Evolutionary conservation across 164 flowering plant species (phyloP).

Genomic region (Magnolia kwangsiensis): DNA sequence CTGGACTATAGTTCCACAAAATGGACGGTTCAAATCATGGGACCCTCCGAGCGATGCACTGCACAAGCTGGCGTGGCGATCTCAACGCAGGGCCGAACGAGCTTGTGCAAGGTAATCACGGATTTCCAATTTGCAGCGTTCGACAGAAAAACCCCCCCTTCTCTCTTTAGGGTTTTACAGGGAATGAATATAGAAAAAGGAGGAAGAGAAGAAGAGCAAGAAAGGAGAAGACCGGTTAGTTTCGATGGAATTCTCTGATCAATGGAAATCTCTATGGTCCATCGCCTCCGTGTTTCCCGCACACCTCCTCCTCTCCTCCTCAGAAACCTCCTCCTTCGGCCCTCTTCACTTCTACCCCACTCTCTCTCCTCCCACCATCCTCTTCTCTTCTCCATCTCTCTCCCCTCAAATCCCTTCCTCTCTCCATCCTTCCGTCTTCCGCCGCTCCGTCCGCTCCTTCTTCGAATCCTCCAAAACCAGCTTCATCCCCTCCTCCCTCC

Average conservation of each 20-base stretch:
- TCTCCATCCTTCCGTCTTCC: slow-evolving; percentile 24
- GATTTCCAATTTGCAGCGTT: too few relatives aligned
- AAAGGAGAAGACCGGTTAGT: neutral
- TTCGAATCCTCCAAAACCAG: slow-evolving; percentile 6
- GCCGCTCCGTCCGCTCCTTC: slow-evolving; percentile 21
- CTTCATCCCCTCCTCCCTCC: slow-evolving; percentile 21
- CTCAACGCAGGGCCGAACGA: too few relatives aligned
- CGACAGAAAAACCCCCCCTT: too few relatives aligned
- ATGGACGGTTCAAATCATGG: too few relatives aligned
- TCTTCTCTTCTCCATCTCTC: slow-evolving; percentile 31
- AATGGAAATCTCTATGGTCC: slow-evolving; percentile 53
- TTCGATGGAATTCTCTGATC: slow-evolving; percentile 48
- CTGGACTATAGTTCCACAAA: too few relatives aligned
- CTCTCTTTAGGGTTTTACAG: too few relatives aligned
- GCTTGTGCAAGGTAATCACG: too few relatives aligned
- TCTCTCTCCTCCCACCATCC: slow-evolving; percentile 23
- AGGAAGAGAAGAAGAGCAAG: neutral
- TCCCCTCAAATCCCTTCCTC: slow-evolving; percentile 23
- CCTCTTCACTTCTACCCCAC: slow-evolving; percentile 53
- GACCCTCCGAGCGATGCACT: too few relatives aligned
- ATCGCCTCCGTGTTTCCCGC: slow-evolving; percentile 29
- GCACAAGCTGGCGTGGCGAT: too few relatives aligned
- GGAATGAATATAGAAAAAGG: too few relatives aligned
- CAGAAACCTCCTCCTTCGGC: slow-evolving; percentile 28
- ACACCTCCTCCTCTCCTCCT: slow-evolving; percentile 38